These are phyloP conservation scores for Sugiyamaella boreocaroliniensis DNA, from an alignment of 805 yeast genomes.

Conservation along the genomic window DNA sequence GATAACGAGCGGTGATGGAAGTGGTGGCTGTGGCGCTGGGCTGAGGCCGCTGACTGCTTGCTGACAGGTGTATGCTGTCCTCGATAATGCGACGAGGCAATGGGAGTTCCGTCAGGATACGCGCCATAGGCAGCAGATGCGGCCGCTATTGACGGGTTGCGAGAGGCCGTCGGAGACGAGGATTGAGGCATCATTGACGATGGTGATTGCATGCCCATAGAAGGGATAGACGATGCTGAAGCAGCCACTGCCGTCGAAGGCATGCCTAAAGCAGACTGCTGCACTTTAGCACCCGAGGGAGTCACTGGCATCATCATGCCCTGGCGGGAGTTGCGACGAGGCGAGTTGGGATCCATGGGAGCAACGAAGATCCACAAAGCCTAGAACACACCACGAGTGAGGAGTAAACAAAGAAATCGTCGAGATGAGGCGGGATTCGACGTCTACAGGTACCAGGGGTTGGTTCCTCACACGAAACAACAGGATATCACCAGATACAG, in stretches of 20 bases:
- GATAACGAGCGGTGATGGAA: slow-evolving; percentile 5
- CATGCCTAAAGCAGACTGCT: background rate
- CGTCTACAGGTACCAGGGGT: no score
- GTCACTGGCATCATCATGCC: background rate
- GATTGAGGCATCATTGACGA: background rate
- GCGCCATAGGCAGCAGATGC: background rate
- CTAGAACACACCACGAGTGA: no score
- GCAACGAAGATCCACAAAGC: background rate
- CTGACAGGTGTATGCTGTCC: background rate
- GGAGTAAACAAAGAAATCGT: background rate
- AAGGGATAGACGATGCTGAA: background rate
- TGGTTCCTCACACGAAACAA: no score
- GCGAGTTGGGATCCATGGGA: background rate
- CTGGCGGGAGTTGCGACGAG: background rate
- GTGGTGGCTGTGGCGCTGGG: background rate
- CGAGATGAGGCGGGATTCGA: background rate
- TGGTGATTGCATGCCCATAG: background rate
- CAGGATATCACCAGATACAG: background rate
- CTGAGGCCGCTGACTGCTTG: background rate
- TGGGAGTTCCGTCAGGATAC: slow-evolving; percentile 1
- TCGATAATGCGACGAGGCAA: background rate
- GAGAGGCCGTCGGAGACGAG: background rate
- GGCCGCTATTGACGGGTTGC: background rate
- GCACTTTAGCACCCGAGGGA: background rate
- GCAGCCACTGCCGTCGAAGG: background rate